These are phyloP conservation scores for Filobasidium floriforme DNA, from an alignment of 768 basidiomycete species.

Conservation along the genomic window DNA sequence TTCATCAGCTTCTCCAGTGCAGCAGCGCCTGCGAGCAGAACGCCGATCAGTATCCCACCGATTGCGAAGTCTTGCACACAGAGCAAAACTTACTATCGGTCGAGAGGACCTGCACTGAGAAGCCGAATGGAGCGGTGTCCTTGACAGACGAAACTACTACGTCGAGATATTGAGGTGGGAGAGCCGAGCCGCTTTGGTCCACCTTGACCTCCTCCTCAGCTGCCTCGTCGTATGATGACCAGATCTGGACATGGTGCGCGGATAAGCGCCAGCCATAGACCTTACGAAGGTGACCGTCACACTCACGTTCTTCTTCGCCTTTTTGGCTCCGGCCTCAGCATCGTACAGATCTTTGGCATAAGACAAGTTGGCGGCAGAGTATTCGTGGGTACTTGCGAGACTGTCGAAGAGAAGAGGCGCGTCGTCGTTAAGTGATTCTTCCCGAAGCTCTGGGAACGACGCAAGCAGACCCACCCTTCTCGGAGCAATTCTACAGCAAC, in stretches of 20 bases:
- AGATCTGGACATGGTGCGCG: conserved; percentile 56
- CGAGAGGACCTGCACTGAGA: conserved; percentile 89
- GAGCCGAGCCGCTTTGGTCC: conserved; percentile 44
- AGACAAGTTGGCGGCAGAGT: conserved; percentile 72
- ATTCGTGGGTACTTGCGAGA: conserved; percentile 75
- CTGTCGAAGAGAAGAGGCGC: conserved; percentile 20
- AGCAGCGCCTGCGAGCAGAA: conserved; percentile 61
- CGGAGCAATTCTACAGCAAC: conserved; percentile 71
- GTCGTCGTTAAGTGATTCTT: neutral
- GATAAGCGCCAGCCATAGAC: neutral
- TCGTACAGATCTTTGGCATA: conserved; percentile 74
- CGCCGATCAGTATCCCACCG: neutral
- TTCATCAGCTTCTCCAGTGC: conserved; percentile 87
- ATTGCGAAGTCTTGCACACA: neutral
- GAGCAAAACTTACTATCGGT: conserved; percentile 61
- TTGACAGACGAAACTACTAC: conserved; percentile 84
- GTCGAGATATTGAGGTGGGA: conserved; percentile 82
- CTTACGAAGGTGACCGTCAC: neutral
- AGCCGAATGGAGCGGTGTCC: conserved; percentile 56
- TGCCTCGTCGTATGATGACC: conserved; percentile 73
- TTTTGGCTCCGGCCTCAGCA: conserved; percentile 84
- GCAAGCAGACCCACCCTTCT: conserved; percentile 54
- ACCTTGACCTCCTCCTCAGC: conserved; percentile 50
- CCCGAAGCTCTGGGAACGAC: neutral
- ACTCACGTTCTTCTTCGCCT: conserved; percentile 65